Percentiles rank a stretch among this genome's conserved stretches.
These are phyloP conservation scores for Fragilariopsis cylindrus DNA, from an alignment of 108 stramenopile genomes.

Conservation along the genomic window DNA sequence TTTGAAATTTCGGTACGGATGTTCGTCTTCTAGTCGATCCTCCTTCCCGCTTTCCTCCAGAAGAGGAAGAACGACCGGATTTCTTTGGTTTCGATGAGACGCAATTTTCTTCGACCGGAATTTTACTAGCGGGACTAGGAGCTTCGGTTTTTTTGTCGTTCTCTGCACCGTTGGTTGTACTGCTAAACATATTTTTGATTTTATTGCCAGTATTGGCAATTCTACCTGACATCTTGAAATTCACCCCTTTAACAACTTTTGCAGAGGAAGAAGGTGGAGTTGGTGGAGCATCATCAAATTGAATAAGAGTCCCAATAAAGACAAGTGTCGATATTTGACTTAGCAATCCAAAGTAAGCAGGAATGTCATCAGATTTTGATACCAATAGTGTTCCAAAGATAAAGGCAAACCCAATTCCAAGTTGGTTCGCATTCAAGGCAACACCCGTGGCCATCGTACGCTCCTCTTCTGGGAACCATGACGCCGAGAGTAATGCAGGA, in stretches of 20 bases:
- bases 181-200: constrained; percentile 15
- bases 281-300: constrained; percentile 90
- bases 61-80: not conserved
- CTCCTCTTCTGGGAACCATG: constrained; percentile 84
- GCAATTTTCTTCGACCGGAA: constrained; percentile 4
- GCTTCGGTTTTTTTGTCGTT: not conserved
- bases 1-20: constrained; percentile 18
- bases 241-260: constrained; percentile 57
- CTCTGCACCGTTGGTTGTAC: not conserved
- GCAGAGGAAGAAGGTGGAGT: constrained; percentile 78
- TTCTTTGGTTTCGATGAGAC: constrained; percentile 4
- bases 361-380: constrained; percentile 63
- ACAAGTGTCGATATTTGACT: constrained; percentile 67
- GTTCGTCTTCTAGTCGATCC: constrained; percentile 24
- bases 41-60: constrained; percentile 1
- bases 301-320: constrained; percentile 76
- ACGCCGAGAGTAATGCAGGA: constrained; percentile 70
- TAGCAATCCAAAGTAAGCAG: constrained; percentile 78
- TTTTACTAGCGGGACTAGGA: constrained; percentile 17
- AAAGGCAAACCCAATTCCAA: constrained; percentile 88
- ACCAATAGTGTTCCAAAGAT: constrained; percentile 85
- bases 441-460: constrained; percentile 92
- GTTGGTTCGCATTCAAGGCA: constrained; percentile 86
- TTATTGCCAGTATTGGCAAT: constrained; percentile 8
- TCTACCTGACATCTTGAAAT: constrained; percentile 55